Percentiles rank a stretch among this genome's conserved stretches.
Evolutionary conservation across 1,284 basidiomycete genomes (phyloP).

Genomic region (Bondarzewia mesenterica): DNA sequence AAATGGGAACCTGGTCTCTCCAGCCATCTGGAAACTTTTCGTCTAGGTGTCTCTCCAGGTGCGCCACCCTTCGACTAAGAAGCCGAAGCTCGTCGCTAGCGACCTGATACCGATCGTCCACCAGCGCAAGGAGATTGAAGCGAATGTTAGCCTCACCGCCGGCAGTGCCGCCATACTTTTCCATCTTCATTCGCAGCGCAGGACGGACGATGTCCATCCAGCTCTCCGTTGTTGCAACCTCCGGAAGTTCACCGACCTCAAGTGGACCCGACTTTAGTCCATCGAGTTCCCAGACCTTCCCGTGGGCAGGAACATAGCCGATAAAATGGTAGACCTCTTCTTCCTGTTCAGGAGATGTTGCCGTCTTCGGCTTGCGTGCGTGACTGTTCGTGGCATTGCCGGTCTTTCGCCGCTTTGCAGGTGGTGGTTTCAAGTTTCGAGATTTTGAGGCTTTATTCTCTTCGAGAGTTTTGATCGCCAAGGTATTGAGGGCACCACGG

Average conservation of each 20-base stretch:
- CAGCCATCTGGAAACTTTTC: slow-evolving; percentile 27
- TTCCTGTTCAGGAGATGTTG: slow-evolving; percentile 19
- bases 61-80: slow-evolving; percentile 36
- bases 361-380: slow-evolving; percentile 12
- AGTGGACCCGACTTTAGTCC: slow-evolving; percentile 37
- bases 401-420: slow-evolving; percentile 32
- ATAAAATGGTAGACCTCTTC: slow-evolving; percentile 56
- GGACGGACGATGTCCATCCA: slow-evolving; percentile 59
- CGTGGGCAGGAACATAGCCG: slow-evolving; percentile 50
- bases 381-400: slow-evolving; percentile 5
- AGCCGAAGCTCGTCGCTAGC: slow-evolving; percentile 46
- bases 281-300: slow-evolving; percentile 57
- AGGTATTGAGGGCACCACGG: slow-evolving; percentile 38
- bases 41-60: slow-evolving; percentile 37
- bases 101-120: slow-evolving; percentile 39
- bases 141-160: slow-evolving; percentile 40
- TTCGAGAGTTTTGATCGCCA: slow-evolving; percentile 37
- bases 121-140: slow-evolving; percentile 53
- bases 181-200: slow-evolving; percentile 52
- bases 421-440: slow-evolving; percentile 22
- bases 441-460: slow-evolving; percentile 19
- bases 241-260: slow-evolving; percentile 47
- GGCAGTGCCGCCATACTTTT: slow-evolving; percentile 36
- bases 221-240: slow-evolving; percentile 9
- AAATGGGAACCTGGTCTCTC: slow-evolving; percentile 31